Conservation (phyloP, 2,329 filamentous ascomycete genomes). For the Teratosphaeria epicoccoides region DNA sequence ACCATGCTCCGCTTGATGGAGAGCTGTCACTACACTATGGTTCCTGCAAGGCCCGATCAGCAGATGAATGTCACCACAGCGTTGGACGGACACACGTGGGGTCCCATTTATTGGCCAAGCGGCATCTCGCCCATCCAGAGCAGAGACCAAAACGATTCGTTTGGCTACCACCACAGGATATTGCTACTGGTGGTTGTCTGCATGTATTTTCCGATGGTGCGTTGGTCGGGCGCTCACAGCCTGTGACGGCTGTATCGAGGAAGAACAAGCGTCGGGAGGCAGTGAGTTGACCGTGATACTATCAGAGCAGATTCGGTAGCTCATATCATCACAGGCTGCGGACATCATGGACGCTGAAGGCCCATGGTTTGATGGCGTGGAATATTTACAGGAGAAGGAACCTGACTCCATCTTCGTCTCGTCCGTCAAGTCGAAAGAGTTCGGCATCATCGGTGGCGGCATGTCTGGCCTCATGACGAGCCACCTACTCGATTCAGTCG, state of each 20-base stretch:
- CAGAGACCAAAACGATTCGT: conserved; percentile 37
- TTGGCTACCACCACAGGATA: conserved; percentile 32
- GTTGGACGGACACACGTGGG: conserved; percentile 33
- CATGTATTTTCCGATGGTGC: conserved; percentile 33
- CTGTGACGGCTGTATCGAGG: conserved; percentile 28
- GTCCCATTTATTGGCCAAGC: conserved; percentile 19
- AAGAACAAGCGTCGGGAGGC: conserved; percentile 29
- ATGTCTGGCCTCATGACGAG: conserved; percentile 55
- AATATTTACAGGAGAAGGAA: conserved; percentile 45
- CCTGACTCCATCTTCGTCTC: conserved; percentile 43
- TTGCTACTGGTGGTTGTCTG: conserved; percentile 30
- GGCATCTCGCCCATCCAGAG: conserved; percentile 17
- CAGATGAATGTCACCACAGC: conserved; percentile 33
- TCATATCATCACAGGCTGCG: conserved; percentile 16
- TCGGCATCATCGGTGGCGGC: conserved; percentile 56
- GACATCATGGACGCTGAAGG: conserved; percentile 46
- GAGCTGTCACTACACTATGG: conserved; percentile 37
- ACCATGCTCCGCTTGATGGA: conserved; percentile 33
- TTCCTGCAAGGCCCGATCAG: conserved; percentile 29
- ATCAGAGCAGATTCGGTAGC: not conserved
- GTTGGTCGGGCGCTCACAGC: conserved; percentile 34
- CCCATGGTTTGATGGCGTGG: conserved; percentile 57
- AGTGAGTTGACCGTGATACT: not conserved
- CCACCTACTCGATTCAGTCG: conserved; percentile 40
- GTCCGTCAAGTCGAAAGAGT: conserved; percentile 45